phyloP scores from a whole-genome alignment of 345 rosid species.

The Rhizophora mangle region DNA sequence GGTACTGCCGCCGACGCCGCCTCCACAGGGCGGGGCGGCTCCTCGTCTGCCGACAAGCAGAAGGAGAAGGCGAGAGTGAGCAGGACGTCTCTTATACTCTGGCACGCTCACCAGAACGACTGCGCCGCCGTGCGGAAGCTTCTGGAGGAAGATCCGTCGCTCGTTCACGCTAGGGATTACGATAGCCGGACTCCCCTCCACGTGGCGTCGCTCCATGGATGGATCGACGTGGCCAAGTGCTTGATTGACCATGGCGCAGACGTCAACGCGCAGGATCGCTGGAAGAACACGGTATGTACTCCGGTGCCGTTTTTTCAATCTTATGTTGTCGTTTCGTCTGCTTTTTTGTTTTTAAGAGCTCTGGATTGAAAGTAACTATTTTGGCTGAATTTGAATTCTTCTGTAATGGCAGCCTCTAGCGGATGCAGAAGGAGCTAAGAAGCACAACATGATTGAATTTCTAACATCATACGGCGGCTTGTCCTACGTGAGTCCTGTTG shows the following conservation, averaged over 20 bases:
- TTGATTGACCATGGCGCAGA: conserved; percentile 85
- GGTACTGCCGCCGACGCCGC: background rate
- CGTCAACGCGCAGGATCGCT: conserved; percentile 98
- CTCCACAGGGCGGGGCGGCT: conserved; percentile 1
- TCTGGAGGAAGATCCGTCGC: conserved; percentile 79
- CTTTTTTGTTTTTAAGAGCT: background rate
- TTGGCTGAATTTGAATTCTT: too few relatives aligned
- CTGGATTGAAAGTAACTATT: background rate
- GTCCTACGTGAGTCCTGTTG: conserved; percentile 67
- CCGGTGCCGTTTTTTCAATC: background rate
- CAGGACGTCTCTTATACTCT: conserved; percentile 88
- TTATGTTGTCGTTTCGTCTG: background rate
- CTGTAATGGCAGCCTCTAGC: conserved; percentile 67
- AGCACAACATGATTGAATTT: conserved; percentile 64
- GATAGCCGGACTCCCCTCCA: conserved; percentile 93
- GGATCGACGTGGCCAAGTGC: conserved; percentile 87
- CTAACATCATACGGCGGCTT: conserved; percentile 81
- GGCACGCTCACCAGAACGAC: conserved; percentile 99
- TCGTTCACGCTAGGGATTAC: conserved; percentile 90
- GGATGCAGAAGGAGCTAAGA: conserved; percentile 98
- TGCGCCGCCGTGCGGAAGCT: conserved; percentile 76
- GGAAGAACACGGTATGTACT: conserved; percentile 87
- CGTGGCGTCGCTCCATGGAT: conserved; percentile 95
- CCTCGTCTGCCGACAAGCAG: conserved; percentile 50
- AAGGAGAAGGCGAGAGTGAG: conserved; percentile 98